Conservation (phyloP, 345 rosid genomes). For the Acer yangbiense region DNA sequence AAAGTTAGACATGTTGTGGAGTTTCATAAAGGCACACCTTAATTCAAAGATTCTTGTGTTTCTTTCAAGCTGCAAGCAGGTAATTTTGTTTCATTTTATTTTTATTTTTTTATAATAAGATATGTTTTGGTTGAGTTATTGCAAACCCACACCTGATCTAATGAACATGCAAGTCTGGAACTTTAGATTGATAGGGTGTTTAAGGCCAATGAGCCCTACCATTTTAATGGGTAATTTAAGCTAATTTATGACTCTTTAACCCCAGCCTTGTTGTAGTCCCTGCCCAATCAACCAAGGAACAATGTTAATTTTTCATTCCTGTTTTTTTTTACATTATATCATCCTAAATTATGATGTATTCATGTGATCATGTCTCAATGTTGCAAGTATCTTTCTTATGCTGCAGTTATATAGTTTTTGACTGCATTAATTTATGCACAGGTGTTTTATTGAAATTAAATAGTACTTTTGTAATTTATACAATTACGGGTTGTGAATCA, state of each 20-base stretch:
- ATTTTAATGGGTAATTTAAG: background rate
- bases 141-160: background rate
- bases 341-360: background rate
- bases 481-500: background rate
- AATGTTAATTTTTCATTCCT: background rate
- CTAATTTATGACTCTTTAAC: background rate
- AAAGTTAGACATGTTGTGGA: slow-evolving; percentile 91
- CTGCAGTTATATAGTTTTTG: background rate
- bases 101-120: background rate
- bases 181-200: background rate
- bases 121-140: background rate
- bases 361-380: background rate
- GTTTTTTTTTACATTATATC: background rate
- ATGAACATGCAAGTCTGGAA: slow-evolving; percentile 4
- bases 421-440: background rate
- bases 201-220: background rate
- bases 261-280: background rate
- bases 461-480: background rate
- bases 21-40: slow-evolving; percentile 83
- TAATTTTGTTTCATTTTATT: slow-evolving; percentile 25
- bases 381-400: background rate
- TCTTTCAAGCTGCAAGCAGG: slow-evolving; percentile 95
- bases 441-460: background rate
- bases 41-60: slow-evolving; percentile 83
- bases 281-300: background rate